phyloP scores from a whole-genome alignment of 495 filamentous ascomycete species.

The Penicillium argentinense region DNA sequence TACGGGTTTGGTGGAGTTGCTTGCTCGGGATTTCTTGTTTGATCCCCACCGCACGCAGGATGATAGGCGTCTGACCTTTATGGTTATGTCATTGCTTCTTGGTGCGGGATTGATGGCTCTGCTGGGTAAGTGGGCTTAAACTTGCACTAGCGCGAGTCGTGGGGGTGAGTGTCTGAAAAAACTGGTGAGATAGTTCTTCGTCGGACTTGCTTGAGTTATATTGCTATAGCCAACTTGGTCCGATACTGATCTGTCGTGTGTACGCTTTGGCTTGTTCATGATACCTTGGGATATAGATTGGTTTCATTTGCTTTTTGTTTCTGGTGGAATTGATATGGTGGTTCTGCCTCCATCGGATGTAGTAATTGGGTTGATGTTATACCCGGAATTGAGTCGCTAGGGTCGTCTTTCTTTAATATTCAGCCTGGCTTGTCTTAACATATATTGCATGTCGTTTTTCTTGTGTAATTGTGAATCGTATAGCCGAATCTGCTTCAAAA shows the following conservation, averaged over 20 bases:
- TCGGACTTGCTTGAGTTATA: too few species aligned
- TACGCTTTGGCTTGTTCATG: not conserved
- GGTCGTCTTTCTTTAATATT: not conserved
- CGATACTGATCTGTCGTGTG: too few species aligned
- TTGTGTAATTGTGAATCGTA: too few species aligned
- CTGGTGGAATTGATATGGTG: not conserved
- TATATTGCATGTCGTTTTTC: not conserved
- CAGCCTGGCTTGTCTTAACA: not conserved
- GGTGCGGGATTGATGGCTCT: conserved; percentile 42
- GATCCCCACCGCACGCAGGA: conserved; percentile 37
- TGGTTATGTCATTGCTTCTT: conserved; percentile 31
- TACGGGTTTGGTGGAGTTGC: conserved; percentile 41
- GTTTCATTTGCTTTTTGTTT: not conserved
- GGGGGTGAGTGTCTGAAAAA: not conserved
- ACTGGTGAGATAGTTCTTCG: not conserved
- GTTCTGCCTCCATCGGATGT: not conserved
- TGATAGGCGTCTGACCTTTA: conserved; percentile 34
- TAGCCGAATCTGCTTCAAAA: too few species aligned
- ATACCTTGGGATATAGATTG: conserved; percentile 2
- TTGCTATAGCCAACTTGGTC: too few species aligned
- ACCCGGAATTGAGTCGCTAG: not conserved
- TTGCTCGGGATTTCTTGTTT: conserved; percentile 43
- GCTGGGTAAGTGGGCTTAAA: conserved; percentile 41
- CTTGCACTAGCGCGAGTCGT: too few species aligned
- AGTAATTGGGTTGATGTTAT: not conserved